Conservation (phyloP, 2,329 filamentous ascomycete genomes). For the Cryphonectria parasitica region DNA sequence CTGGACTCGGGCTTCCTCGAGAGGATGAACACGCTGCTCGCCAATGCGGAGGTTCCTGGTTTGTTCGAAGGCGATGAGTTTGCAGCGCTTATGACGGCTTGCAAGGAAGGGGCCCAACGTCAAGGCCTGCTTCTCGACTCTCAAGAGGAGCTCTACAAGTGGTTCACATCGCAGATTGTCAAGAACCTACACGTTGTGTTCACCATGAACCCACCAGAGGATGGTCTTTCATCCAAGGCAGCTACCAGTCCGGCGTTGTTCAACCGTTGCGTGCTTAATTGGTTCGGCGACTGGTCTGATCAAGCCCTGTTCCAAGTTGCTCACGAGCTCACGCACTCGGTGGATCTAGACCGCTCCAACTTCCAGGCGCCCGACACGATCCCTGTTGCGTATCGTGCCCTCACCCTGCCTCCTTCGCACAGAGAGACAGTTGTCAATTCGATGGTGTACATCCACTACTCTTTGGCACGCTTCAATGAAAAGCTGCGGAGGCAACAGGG, state of each 20-base stretch:
- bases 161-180: conserved; percentile 99
- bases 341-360: conserved; percentile 87
- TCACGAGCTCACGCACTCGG: conserved; percentile 91
- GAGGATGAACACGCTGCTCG: conserved; percentile 97
- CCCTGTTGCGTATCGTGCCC: conserved; percentile 86
- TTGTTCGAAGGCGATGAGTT: conserved; percentile 99
- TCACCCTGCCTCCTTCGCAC: conserved; percentile 84
- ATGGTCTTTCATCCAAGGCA: conserved; percentile 91
- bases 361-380: conserved; percentile 89
- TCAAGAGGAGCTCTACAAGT: conserved; percentile 99
- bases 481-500: conserved; percentile 91
- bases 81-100: conserved; percentile 97
- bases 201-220: conserved; percentile 99
- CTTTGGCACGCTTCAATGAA: conserved; percentile 84
- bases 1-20: conserved; percentile 98
- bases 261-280: conserved; percentile 99
- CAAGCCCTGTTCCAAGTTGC: conserved; percentile 98
- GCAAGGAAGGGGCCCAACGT: conserved; percentile 96
- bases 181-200: conserved; percentile 99
- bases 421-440: conserved; percentile 93
- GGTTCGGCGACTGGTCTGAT: conserved; percentile 99
- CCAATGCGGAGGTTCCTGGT: conserved; percentile 98
- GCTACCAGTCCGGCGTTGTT: conserved; percentile 97
- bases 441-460: conserved; percentile 99
- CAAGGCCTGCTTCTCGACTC: conserved; percentile 95